Evolutionary conservation across 441 rosid species (phyloP).

Genomic region (Aquilaria agallochum): DNA sequence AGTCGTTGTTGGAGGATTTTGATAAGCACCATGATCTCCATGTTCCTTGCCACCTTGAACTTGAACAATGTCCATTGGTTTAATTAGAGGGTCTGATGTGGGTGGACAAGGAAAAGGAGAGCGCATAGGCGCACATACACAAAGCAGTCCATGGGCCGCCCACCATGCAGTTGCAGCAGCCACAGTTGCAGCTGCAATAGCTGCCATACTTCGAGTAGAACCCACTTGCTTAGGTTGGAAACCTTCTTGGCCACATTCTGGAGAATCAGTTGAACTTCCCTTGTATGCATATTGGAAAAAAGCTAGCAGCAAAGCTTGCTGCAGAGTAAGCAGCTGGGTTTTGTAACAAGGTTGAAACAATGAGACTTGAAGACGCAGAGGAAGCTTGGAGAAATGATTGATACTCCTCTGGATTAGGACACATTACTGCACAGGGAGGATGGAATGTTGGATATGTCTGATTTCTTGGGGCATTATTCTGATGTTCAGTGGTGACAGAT

Average conservation of each 20-base stretch:
- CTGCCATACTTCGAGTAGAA: constrained; percentile 66
- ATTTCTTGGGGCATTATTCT: constrained; percentile 34
- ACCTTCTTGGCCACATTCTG: constrained; percentile 41
- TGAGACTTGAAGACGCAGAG: constrained; percentile 78
- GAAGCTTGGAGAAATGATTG: constrained; percentile 69
- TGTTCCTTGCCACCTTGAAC: constrained; percentile 25
- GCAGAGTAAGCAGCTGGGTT: constrained; percentile 93
- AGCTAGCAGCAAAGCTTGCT: constrained; percentile 80
- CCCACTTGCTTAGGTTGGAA: constrained; percentile 37
- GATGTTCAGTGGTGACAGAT: constrained; percentile 51
- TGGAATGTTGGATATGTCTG: constrained; percentile 57
- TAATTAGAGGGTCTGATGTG: constrained; percentile 31
- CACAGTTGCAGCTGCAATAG: constrained; percentile 83
- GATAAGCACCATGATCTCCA: constrained; percentile 25
- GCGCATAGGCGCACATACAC: constrained; percentile 58
- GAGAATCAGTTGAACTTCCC: constrained; percentile 52
- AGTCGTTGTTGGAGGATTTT: constrained; percentile 36
- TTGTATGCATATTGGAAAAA: constrained; percentile 66
- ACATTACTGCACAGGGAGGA: constrained; percentile 37
- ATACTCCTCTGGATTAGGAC: constrained; percentile 61
- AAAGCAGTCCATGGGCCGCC: constrained; percentile 94
- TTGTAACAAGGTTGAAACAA: constrained; percentile 79
- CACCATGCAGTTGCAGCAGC: constrained; percentile 99
- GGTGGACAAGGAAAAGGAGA: constrained; percentile 47
- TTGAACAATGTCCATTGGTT: constrained; percentile 38